Conservation (phyloP, 176 grass and related monocot species). For the bread wheat (Triticum aestivum) region DNA sequence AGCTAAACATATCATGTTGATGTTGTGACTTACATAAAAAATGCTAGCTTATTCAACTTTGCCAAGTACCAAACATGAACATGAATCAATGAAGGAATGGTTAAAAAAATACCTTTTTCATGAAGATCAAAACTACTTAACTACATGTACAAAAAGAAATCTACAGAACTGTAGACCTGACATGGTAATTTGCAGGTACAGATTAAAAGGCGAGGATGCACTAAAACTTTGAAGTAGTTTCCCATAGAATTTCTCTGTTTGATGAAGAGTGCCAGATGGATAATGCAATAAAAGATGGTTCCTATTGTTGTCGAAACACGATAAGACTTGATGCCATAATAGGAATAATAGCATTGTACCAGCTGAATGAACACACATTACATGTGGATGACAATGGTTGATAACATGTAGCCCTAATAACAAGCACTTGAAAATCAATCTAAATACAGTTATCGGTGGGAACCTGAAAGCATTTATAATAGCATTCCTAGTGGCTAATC, state of each 20-base stretch:
- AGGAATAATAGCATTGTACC: background rate
- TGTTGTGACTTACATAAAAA: background rate
- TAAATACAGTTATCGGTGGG: background rate
- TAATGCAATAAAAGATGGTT: background rate
- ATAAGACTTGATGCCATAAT: slow-evolving; percentile 5
- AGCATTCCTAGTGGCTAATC: background rate
- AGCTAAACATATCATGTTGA: background rate
- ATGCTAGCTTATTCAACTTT: background rate
- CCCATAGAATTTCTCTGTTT: background rate
- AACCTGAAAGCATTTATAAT: background rate
- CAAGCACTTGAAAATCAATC: background rate
- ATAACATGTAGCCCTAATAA: background rate
- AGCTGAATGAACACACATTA: background rate
- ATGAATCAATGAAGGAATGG: background rate
- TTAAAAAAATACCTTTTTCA: background rate
- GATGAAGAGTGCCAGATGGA: background rate
- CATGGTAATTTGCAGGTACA: background rate
- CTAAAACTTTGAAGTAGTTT: background rate
- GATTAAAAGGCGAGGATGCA: background rate
- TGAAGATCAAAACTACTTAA: background rate
- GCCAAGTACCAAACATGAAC: background rate
- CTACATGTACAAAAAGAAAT: background rate
- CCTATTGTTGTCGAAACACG: background rate
- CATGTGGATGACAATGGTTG: background rate
- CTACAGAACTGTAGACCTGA: background rate